A percentile compares a stretch with the other conserved stretches of the same genome.
Evolutionary conservation across 805 yeast genomes (phyloP).

Genomic region (Saturnispora besseyi): DNA sequence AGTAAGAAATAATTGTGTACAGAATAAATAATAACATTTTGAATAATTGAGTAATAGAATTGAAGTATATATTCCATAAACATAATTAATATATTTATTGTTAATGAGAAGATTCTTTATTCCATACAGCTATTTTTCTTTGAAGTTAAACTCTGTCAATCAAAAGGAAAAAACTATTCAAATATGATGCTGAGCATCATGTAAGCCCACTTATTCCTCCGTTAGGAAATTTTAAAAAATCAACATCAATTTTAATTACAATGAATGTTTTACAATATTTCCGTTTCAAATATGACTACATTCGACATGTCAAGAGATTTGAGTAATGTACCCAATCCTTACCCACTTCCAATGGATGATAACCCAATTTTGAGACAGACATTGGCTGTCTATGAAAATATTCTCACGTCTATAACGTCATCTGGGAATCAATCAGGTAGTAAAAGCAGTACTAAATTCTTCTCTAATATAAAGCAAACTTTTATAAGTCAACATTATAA

Average conservation of each 20-base stretch:
- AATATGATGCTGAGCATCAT: neutral
- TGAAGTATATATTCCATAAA: too few relatives aligned
- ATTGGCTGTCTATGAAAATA: slow-evolving; percentile 20
- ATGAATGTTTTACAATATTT: too few relatives aligned
- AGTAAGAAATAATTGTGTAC: neutral
- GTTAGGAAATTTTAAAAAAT: neutral
- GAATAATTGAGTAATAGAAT: too few relatives aligned
- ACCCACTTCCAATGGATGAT: slow-evolving; percentile 28
- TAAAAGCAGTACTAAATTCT: slow-evolving; percentile 10
- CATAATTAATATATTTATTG: too few relatives aligned
- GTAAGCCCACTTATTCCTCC: neutral
- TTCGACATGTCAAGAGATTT: neutral
- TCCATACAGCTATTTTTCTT: too few relatives aligned
- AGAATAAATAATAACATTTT: neutral
- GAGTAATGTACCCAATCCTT: slow-evolving; percentile 16
- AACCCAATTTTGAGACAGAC: slow-evolving; percentile 29
- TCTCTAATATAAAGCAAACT: slow-evolving; percentile 14
- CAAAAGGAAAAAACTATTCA: neutral
- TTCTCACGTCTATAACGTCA: slow-evolving; percentile 17
- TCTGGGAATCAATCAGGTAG: slow-evolving; percentile 12
- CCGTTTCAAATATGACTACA: neutral
- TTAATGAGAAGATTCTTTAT: too few relatives aligned
- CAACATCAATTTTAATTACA: too few relatives aligned
- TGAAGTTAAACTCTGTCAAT: neutral
- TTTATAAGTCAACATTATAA: slow-evolving; percentile 13